Conservation (phyloP, 768 basidiomycete species). For the Pseudohyphozyma bogoriensis region DNA sequence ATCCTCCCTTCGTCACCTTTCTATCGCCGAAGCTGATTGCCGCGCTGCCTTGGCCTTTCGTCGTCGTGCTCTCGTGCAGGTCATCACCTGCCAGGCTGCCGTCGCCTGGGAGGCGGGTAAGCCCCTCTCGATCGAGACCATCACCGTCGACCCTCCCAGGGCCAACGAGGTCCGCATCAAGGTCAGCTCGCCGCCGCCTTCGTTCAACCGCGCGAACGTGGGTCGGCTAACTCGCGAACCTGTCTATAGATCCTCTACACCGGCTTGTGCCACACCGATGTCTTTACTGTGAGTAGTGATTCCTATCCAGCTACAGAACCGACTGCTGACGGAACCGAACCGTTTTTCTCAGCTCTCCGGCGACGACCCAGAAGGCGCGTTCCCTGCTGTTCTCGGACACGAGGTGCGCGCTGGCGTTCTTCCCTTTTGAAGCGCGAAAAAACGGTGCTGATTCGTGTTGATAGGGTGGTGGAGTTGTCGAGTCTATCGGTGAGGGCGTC, state of each 20-base stretch:
- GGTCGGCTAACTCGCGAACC: not conserved
- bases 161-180: slow-evolving; percentile 87
- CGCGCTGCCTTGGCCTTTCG: not conserved
- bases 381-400: slow-evolving; percentile 34
- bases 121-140: slow-evolving; percentile 73
- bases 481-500: slow-evolving; percentile 96
- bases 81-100: slow-evolving; percentile 32
- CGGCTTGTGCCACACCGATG: slow-evolving; percentile 82
- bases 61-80: too few species aligned
- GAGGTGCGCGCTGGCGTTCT: slow-evolving; percentile 7
- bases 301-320: too few species aligned
- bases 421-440: slow-evolving; percentile 44
- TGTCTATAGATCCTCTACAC: slow-evolving; percentile 61
- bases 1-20: not conserved
- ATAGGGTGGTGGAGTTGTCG: slow-evolving; percentile 77
- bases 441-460: slow-evolving; percentile 57
- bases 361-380: slow-evolving; percentile 64
- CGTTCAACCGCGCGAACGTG: not conserved
- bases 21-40: not conserved
- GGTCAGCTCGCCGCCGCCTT: slow-evolving; percentile 33
- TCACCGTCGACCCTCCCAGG: slow-evolving; percentile 84
- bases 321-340: not conserved
- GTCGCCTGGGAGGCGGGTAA: slow-evolving; percentile 92
- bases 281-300: slow-evolving; percentile 22
- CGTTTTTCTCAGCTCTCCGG: slow-evolving; percentile 20